Evolutionary conservation across 2,329 filamentous ascomycete species (phyloP).

Genomic region (Mycosphaerella arachidis): DNA sequence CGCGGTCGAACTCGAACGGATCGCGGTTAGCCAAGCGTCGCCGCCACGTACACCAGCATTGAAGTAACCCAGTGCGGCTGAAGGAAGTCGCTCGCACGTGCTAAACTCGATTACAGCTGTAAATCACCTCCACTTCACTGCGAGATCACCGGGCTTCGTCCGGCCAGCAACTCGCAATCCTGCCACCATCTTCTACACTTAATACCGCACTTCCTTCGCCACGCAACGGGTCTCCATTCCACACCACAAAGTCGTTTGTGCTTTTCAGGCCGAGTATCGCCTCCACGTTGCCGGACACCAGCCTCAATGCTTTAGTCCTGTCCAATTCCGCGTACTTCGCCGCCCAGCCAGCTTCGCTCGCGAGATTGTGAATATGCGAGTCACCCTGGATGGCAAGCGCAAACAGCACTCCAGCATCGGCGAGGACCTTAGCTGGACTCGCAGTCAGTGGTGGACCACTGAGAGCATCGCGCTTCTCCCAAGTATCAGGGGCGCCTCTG

Average conservation of each 20-base stretch:
- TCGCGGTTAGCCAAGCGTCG: too few species aligned
- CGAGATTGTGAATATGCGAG: slow-evolving; percentile 2
- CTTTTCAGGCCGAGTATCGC: neutral
- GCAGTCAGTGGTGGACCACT: slow-evolving; percentile 3
- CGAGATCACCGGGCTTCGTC: neutral
- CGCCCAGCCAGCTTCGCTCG: slow-evolving; percentile 4
- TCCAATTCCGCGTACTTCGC: neutral
- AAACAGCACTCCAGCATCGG: slow-evolving; percentile 3
- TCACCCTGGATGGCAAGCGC: slow-evolving; percentile 2
- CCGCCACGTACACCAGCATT: too few species aligned
- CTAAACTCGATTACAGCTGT: too few species aligned
- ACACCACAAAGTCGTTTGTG: slow-evolving; percentile 3
- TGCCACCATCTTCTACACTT: neutral
- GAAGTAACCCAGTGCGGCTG: too few species aligned
- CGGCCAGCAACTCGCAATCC: neutral
- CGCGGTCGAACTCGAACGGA: too few species aligned
- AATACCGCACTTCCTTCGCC: slow-evolving; percentile 2
- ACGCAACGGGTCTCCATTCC: slow-evolving; percentile 2
- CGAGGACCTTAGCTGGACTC: slow-evolving; percentile 1
- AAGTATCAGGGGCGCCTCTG: slow-evolving; percentile 2
- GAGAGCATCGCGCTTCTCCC: slow-evolving; percentile 3
- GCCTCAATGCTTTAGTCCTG: too few species aligned
- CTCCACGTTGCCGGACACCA: neutral
- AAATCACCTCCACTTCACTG: too few species aligned
- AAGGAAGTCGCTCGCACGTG: too few species aligned